Conservation (phyloP, 106 monocot species). For the Triglochin maritima region DNA sequence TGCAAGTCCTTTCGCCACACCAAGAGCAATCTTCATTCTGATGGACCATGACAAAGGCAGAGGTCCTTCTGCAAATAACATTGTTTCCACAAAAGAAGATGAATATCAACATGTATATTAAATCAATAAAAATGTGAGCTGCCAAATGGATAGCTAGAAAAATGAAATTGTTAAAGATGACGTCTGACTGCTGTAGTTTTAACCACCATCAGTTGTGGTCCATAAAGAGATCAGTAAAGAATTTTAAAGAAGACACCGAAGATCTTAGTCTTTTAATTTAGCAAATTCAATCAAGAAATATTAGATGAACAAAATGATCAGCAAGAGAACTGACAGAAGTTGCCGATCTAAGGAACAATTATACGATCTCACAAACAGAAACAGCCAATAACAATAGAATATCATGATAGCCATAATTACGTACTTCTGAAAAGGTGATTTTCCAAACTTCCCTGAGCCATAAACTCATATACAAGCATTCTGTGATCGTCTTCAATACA, state of each 20-base stretch:
- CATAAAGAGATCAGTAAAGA: too few species aligned
- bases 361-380: neutral
- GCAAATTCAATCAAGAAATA: too few species aligned
- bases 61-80: constrained; percentile 19
- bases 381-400: neutral
- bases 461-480: constrained; percentile 33
- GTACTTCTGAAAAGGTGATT: constrained; percentile 40
- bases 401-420: neutral
- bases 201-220: too few species aligned
- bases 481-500: constrained; percentile 43
- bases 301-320: too few species aligned
- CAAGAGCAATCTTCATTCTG: constrained; percentile 42
- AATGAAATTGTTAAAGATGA: too few species aligned
- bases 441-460: constrained; percentile 38
- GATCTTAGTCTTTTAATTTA: too few species aligned
- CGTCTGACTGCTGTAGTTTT: too few species aligned
- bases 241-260: too few species aligned
- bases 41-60: constrained; percentile 30
- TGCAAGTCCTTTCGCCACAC: constrained; percentile 39
- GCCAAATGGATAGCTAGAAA: neutral
- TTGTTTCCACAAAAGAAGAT: constrained; percentile 1
- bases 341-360: neutral
- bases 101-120: neutral
- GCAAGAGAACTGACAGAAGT: too few species aligned
- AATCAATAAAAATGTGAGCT: neutral